These are phyloP conservation scores for Suhomyces ambrosiae DNA, from an alignment of 1,139 yeast species.

Conservation along the genomic window DNA sequence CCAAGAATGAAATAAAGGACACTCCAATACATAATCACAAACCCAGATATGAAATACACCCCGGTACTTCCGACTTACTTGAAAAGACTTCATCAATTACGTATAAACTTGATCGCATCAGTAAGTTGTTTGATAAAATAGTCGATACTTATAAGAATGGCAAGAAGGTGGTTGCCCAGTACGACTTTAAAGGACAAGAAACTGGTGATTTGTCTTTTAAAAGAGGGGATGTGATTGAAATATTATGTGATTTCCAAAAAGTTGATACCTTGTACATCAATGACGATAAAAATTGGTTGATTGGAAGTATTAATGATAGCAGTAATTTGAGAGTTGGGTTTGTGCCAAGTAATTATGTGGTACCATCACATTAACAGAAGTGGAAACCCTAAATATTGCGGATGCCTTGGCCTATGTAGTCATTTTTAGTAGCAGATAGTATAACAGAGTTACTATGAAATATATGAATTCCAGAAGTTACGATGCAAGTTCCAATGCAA, in stretches of 20 bases:
- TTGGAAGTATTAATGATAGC: conserved; percentile 27
- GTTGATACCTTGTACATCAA: conserved; percentile 25
- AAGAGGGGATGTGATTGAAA: conserved; percentile 37
- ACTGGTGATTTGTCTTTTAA: conserved; percentile 46
- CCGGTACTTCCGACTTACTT: conserved; percentile 12
- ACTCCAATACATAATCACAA: conserved; percentile 30
- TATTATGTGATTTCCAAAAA: conserved; percentile 37
- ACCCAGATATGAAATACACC: conserved; percentile 13
- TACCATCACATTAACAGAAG: not conserved
- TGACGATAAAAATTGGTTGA: conserved; percentile 36
- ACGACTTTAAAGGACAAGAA: conserved; percentile 34
- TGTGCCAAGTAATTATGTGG: conserved; percentile 41
- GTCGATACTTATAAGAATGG: conserved; percentile 10
- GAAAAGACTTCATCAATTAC: conserved; percentile 22
- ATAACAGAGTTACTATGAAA: too few relatives aligned
- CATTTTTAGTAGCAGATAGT: too few relatives aligned
- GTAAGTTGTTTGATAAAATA: conserved; percentile 26
- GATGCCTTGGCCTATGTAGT: too few relatives aligned
- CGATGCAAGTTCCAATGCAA: too few relatives aligned
- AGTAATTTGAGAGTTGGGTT: conserved; percentile 37
- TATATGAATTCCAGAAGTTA: too few relatives aligned
- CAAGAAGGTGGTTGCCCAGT: conserved; percentile 25
- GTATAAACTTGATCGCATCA: conserved; percentile 30
- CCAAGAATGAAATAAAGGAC: conserved; percentile 37
- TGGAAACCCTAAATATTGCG: too few relatives aligned